Evolutionary conservation across 2,329 filamentous ascomycete species (phyloP), one percentile per base, ranked within the genome.

Genomic region (Aspergillus unguis): DNA sequence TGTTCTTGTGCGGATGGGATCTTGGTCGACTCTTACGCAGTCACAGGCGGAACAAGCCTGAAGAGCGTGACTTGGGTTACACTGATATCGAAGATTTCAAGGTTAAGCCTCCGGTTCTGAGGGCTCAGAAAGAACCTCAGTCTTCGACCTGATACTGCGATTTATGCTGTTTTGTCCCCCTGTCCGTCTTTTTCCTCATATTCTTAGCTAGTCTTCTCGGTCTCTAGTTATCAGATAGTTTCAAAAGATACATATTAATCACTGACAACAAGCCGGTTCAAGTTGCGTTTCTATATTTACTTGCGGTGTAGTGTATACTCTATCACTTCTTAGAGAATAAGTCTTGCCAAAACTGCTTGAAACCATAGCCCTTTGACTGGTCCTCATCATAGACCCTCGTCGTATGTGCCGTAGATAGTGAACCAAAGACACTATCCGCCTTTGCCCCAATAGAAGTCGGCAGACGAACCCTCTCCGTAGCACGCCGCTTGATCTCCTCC

Each of bases 331-430:
- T 64, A 6, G 67, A 63, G 65, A 83, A 96, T 8, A 96, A 66
- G 71, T 97, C 92, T 62, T 82, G 83, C 91, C 90, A 96, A 74
- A 96, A 88, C 69, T 97, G 85, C 67, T 82, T 88, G 57, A 96
- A 84, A 5, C 94, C 92, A 73, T 96, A 97, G 50, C 72, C 70
- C 61, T 87, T 83, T 49, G 86, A 84, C 51, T 81, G 80, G 55
- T 81, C 81, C 53, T 88, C 88, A 63, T 96, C 92, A 63, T 89
- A 82, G 6, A 96, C 81, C 46, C 79, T 80, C 8, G 79, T 81
- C 11, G 77, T 59, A 41, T 69, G 65, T 3, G 61, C 62, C n/a
- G 63, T 62, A n/a, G 65, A 63, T 31, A 95, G 78, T 23, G 79
- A 79, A 31, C 85, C 84, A 58, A 92, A 65, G 1, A 92, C 72